Percentiles rank a stretch among this genome's conserved stretches.
phyloP scores from a whole-genome alignment of 2,329 filamentous ascomycete genomes.

The Trichocomaceae sp. region DNA sequence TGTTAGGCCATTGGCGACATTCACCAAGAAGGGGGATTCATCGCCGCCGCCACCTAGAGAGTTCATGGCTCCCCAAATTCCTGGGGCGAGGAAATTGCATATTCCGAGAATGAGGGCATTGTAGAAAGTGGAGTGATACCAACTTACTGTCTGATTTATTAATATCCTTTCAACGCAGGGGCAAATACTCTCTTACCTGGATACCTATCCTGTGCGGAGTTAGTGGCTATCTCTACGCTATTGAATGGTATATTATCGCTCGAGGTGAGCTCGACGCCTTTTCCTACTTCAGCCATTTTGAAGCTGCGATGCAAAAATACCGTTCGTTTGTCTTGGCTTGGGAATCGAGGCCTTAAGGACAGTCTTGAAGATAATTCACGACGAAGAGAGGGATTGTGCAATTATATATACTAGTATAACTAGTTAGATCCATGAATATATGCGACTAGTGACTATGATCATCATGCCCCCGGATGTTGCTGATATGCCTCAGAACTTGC shows the following conservation, averaged over 20 bases:
- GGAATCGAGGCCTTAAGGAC: not conserved
- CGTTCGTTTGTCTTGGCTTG: too few relatives aligned
- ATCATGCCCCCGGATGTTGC: too few relatives aligned
- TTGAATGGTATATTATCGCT: not conserved
- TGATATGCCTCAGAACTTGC: not conserved
- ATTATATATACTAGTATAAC: not conserved
- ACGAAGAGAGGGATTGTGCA: not conserved
- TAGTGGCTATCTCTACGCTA: not conserved
- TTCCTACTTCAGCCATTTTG: not conserved
- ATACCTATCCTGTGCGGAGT: not conserved
- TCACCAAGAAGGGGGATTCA: slow-evolving; percentile 59
- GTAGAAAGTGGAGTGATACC: slow-evolving; percentile 66
- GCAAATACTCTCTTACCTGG: slow-evolving; percentile 1
- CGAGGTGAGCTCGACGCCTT: not conserved
- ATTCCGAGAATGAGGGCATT: slow-evolving; percentile 66
- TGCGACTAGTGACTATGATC: too few relatives aligned
- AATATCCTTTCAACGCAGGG: not conserved
- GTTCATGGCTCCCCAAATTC: slow-evolving; percentile 70
- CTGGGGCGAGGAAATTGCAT: slow-evolving; percentile 63
- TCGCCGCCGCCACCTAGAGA: slow-evolving; percentile 63
- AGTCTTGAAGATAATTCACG: not conserved
- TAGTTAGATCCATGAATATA: too few relatives aligned
- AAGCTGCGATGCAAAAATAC: not conserved
- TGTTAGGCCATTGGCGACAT: slow-evolving; percentile 63
- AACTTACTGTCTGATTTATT: slow-evolving; percentile 47